Evolutionary conservation across 306 rosid species (phyloP), one percentile per base, ranked within the genome.

Genomic region (Morella rubra): DNA sequence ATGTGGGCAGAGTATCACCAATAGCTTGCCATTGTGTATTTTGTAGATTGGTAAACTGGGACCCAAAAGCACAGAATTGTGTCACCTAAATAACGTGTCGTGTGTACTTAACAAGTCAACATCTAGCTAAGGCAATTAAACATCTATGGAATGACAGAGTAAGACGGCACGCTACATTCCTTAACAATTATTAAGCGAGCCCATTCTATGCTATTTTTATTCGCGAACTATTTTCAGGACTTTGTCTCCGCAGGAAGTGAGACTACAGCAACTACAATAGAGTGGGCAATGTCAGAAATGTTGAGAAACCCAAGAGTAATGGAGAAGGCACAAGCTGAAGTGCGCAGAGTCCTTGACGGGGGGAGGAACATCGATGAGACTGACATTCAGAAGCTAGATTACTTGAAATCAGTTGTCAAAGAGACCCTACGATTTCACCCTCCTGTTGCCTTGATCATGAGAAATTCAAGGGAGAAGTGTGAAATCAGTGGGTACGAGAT

Each of bases 351-450:
- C 16, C 16, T 49, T 49, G 52, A 12, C 15, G 52, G 52, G 52
- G 14, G 52, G 52, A 9, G 52, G 61, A 50, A 6, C 1, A 44
- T 69, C 14, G 66, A 73, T 19, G 87, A 75, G 54, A 71, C 54
- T 44, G 73, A 69, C 61, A 20, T 79, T 1, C 72, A 73, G 1
- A 24, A 79, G 8, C 75, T 87, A 11, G 81, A 64, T 40, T 87
- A 87, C 41, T 14, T 87, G 80, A 80, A 82, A 64, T 15, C 8
- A 5, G 80, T 85, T 27, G 61, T 87, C 32, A 80, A 84, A 56
- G 87, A 87, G 67, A 73, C 77, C 5, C 60, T 82, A 20, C 78
- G 87, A 24, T 41, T 81, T 8, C 90, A 86, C 71, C 85, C 87
- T 75, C 54, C 76, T 0, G 45, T 5, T 60, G 51, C 86, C 71